phyloP scores from a whole-genome alignment of 1,284 basidiomycete genomes.

The Pseudozyma flocculosa region DNA sequence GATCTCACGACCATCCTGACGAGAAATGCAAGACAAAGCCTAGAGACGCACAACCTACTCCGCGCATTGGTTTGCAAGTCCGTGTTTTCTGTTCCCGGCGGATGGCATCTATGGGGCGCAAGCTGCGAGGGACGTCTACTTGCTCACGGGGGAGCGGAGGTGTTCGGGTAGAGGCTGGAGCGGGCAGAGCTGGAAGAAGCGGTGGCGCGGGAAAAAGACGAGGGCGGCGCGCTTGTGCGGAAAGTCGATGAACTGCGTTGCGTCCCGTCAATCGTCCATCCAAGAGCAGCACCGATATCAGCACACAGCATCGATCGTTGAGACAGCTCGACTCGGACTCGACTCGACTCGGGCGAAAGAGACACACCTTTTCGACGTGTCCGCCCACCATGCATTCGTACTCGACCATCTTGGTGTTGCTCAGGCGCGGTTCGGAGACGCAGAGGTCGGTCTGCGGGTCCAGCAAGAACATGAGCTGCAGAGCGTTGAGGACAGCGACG shows the following conservation, averaged over 20 bases:
- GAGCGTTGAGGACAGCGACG: background rate
- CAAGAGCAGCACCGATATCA: too few relatives aligned
- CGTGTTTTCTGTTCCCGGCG: too few relatives aligned
- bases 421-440: slow-evolving; percentile 48
- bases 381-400: slow-evolving; percentile 54
- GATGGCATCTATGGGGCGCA: too few relatives aligned
- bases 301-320: too few relatives aligned
- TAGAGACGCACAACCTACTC: too few relatives aligned
- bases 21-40: too few relatives aligned
- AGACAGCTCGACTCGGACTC: too few relatives aligned
- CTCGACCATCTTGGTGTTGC: slow-evolving; percentile 52
- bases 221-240: slow-evolving; percentile 54
- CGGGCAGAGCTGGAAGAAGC: slow-evolving; percentile 55
- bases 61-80: too few relatives aligned
- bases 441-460: slow-evolving; percentile 41
- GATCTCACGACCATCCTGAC: too few relatives aligned
- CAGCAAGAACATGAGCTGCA: slow-evolving; percentile 41
- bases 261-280: too few relatives aligned
- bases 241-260: slow-evolving; percentile 37
- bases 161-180: slow-evolving; percentile 33
- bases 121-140: too few relatives aligned
- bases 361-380: slow-evolving; percentile 44
- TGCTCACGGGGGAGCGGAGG: background rate
- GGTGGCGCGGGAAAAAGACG: slow-evolving; percentile 42
- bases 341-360: too few relatives aligned